Evolutionary conservation across 331 rosid species (phyloP).

Genomic region (Malus hybrid): DNA sequence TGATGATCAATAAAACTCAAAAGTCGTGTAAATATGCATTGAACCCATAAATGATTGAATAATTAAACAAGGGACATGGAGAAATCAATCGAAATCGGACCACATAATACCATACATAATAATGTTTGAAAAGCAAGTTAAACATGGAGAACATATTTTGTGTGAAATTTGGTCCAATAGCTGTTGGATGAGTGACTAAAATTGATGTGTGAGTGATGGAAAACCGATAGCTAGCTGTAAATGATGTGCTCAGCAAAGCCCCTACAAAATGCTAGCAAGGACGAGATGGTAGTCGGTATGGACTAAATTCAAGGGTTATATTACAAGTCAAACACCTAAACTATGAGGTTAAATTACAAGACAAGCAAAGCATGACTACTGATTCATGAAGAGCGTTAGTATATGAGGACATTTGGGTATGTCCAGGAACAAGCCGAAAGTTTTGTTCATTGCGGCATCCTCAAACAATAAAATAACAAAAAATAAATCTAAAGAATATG

Average conservation of each 20-base stretch:
- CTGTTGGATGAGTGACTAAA: not conserved
- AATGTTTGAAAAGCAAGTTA: slow-evolving; percentile 5
- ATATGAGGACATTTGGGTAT: no score
- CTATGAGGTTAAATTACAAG: not conserved
- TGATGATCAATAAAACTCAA: no score
- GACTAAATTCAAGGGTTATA: no score
- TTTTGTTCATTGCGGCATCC: no score
- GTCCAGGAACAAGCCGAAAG: no score
- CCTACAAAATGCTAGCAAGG: not conserved
- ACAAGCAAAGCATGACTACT: no score
- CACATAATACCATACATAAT: not conserved
- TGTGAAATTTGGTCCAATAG: not conserved
- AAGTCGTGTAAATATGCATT: no score
- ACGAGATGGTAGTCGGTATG: not conserved
- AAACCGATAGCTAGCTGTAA: not conserved
- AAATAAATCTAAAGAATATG: no score
- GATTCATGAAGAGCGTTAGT: no score
- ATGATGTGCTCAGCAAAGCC: not conserved
- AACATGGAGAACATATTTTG: not conserved
- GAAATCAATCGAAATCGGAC: not conserved
- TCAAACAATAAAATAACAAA: no score
- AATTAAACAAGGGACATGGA: not conserved
- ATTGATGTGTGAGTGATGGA: not conserved
- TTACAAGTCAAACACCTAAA: not conserved
- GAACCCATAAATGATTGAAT: not conserved